Conservation (phyloP, 2,329 filamentous ascomycete species). For the Leptographium wingfieldii region DNA sequence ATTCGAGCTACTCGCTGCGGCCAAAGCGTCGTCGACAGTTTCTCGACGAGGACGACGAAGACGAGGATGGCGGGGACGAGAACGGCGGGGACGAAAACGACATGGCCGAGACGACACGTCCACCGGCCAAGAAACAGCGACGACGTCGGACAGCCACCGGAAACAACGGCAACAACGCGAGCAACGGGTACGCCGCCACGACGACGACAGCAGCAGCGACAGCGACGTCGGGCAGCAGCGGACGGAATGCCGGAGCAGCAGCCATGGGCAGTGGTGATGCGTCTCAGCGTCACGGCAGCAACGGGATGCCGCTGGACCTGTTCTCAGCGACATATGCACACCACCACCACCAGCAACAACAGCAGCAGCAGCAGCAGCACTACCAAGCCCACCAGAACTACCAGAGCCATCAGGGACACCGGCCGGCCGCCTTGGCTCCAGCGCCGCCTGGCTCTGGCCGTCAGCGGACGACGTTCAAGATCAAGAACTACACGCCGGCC, state of each 20-base stretch:
- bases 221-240: background rate
- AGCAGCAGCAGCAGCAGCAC: background rate
- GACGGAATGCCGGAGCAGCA: background rate
- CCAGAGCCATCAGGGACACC: background rate
- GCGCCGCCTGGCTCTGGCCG: slow-evolving; percentile 9
- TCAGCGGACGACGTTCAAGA: slow-evolving; percentile 19
- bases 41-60: slow-evolving; percentile 24
- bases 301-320: background rate
- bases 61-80: slow-evolving; percentile 16
- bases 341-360: background rate
- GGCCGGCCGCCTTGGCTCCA: slow-evolving; percentile 2
- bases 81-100: slow-evolving; percentile 6
- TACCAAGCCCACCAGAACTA: background rate
- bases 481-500: slow-evolving; percentile 20
- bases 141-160: background rate
- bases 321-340: background rate
- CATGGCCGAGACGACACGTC: slow-evolving; percentile 5
- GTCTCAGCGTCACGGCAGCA: background rate
- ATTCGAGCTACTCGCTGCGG: slow-evolving; percentile 40
- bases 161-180: background rate
- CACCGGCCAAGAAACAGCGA: slow-evolving; percentile 16
- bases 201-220: too few species aligned
- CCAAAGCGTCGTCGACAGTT: slow-evolving; percentile 36
- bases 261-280: background rate
- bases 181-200: too few species aligned